These are phyloP conservation scores for Phytophthora boehmeriae DNA, from an alignment of 352 stramenopile genomes.

Conservation along the genomic window DNA sequence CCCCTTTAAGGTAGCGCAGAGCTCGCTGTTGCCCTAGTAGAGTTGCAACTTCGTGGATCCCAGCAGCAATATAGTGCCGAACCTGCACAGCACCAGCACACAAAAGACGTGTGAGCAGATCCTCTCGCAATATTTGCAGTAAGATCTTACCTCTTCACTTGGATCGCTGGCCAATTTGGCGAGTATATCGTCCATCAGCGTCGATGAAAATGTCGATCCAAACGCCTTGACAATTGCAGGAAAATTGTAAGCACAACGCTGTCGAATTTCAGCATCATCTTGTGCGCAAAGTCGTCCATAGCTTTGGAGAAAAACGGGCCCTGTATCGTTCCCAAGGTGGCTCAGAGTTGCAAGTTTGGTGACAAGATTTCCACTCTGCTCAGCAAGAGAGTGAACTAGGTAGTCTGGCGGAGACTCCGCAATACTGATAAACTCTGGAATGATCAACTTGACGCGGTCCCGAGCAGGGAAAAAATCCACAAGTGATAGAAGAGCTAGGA, in stretches of 20 bases:
- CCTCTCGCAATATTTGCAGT: background rate
- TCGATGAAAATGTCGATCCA: constrained; percentile 50
- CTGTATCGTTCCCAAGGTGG: constrained; percentile 59
- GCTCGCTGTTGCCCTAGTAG: constrained; percentile 66
- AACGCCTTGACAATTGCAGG: constrained; percentile 80
- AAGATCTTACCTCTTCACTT: constrained; percentile 44
- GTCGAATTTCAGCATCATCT: constrained; percentile 65
- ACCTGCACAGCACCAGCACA: constrained; percentile 34
- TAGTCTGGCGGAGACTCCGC: constrained; percentile 67
- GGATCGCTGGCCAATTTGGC: constrained; percentile 60
- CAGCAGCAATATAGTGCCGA: constrained; percentile 66
- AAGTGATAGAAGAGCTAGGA: constrained; percentile 72
- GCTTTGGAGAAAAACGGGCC: constrained; percentile 58
- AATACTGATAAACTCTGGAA: constrained; percentile 71
- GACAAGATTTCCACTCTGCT: constrained; percentile 63
- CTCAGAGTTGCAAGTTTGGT: constrained; percentile 69
- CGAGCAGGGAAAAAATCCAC: constrained; percentile 70
- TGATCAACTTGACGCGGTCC: constrained; percentile 63
- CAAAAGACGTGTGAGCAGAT: too few relatives aligned
- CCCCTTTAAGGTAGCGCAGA: constrained; percentile 64
- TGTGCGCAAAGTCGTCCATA: constrained; percentile 63
- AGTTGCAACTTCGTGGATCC: constrained; percentile 75
- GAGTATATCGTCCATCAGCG: constrained; percentile 78
- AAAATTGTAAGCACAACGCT: constrained; percentile 82
- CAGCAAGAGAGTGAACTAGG: constrained; percentile 49